Base-by-base conservation (phyloP, 495 filamentous ascomycete genomes). In the Aspergillus kassunensis region DNA sequence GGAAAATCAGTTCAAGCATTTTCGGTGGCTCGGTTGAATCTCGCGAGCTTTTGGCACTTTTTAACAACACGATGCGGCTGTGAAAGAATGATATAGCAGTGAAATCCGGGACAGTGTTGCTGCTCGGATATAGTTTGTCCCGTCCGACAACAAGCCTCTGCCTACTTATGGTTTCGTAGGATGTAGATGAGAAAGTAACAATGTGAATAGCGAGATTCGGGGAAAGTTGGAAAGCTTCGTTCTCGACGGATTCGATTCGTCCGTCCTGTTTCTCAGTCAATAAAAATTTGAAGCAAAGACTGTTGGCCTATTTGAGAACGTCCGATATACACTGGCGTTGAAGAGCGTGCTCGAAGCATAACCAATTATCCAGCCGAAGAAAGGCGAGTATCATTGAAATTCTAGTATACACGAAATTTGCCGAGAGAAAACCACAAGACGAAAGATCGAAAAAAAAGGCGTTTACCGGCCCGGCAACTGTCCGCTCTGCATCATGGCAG, bases 401-500 rank as follows among this genome's bases (percentile, higher is more conserved):
- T 53, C 55, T 55, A 56, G 44, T 61, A 43, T 61, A 59, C 55
- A 57, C 50, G 52, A 19, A 49, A 51, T 34, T 21, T 47, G 33
- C 43, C 54, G 19, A 49, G 41, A 12, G 41, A 33, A 51, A 56
- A n/a, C n/a, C 47, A 54, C 39, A 44, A 21, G 24, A 9, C 52
- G 51, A 19, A 10, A 49, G 41, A 45, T 36, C 31, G 27, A 23
- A 42, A 24, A 54, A 45, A 46, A 18, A 46, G 23, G 10, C 10
- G 25, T 54, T 54, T 73, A 76, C 65, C 71, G 65, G 13, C 71
- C 74, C 16, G 70, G 68, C 44, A 77, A 45, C 58, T 79, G 75
- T 27, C 85, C 85, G 53, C 77, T 73, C 74, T 89, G 84, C 74
- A 85, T 85, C 87, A 95, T 91, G 55, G 84, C 82, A 31, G 86